These are phyloP conservation scores for Trichoderma pleuroti DNA, from an alignment of 2,329 filamentous ascomycete species.

Conservation along the genomic window DNA sequence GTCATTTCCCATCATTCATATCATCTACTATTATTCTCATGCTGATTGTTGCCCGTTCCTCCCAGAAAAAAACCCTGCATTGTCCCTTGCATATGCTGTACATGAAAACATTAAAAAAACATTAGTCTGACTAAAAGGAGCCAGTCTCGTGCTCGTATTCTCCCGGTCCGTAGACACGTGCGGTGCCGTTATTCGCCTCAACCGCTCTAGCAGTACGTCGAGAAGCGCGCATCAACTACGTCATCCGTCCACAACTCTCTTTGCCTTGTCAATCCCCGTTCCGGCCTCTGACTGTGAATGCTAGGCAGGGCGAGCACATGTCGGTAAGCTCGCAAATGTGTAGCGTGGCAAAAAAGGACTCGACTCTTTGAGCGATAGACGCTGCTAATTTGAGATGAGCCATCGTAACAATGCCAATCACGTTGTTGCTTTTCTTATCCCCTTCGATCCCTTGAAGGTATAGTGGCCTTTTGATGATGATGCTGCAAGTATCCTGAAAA, in stretches of 20 bases:
- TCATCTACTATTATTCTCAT: constrained; percentile 12
- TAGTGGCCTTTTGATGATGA: background rate
- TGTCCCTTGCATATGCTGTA: constrained; percentile 23
- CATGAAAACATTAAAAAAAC: constrained; percentile 20
- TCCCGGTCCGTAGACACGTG: background rate
- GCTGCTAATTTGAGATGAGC: background rate
- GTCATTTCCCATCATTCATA: constrained; percentile 12
- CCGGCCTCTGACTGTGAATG: background rate
- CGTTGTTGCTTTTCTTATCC: background rate
- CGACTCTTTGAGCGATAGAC: background rate
- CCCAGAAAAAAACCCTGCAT: constrained; percentile 16
- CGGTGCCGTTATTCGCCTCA: background rate
- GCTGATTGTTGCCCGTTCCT: constrained; percentile 21
- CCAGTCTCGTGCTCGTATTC: constrained; percentile 4
- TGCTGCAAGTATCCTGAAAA: constrained; percentile 25
- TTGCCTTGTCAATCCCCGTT: background rate
- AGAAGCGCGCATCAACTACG: background rate
- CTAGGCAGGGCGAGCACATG: background rate
- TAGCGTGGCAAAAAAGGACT: background rate
- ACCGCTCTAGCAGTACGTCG: background rate
- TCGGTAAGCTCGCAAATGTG: background rate
- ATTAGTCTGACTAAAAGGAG: constrained; percentile 14
- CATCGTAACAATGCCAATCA: constrained; percentile 1
- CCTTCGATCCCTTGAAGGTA: background rate
- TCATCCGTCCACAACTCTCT: background rate